Percentiles rank a stretch among this genome's conserved stretches.
phyloP scores from a whole-genome alignment of 2,329 filamentous ascomycete species.

The Neonectria sp. region DNA sequence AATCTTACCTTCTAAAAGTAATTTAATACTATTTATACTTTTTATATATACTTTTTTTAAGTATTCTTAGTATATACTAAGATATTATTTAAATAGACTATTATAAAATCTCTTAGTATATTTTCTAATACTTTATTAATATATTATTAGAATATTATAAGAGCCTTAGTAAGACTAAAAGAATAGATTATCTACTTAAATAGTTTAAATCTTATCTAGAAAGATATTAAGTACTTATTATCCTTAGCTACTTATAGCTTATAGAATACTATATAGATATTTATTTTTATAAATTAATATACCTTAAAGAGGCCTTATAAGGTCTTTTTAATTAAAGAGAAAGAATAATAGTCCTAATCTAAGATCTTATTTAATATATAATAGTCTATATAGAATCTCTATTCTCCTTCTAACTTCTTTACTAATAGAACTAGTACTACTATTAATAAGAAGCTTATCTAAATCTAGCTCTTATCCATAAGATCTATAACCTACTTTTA shows the following conservation, averaged over 20 bases:
- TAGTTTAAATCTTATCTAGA: background rate
- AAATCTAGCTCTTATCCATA: conserved; percentile 6
- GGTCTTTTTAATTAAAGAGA: background rate
- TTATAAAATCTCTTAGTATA: background rate
- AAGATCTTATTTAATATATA: background rate
- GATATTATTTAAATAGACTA: background rate
- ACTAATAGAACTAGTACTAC: background rate
- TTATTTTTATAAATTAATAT: background rate
- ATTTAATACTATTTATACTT: background rate
- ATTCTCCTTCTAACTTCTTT: background rate
- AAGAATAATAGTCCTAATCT: background rate
- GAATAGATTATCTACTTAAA: background rate
- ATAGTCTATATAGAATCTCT: background rate
- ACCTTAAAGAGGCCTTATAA: background rate
- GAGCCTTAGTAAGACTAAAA: background rate
- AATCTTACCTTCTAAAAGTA: background rate
- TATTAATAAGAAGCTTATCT: background rate
- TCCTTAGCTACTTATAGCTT: background rate
- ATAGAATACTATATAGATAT: background rate
- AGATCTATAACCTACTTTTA: background rate
- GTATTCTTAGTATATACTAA: background rate
- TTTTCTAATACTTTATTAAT: background rate
- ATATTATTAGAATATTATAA: background rate
- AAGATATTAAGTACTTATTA: background rate
- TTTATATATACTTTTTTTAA: background rate